A percentile compares a stretch with the other conserved stretches of the same genome.
Evolutionary conservation across 257 asterid species (phyloP).

Genomic region (Lithospermum erythrorhizon): DNA sequence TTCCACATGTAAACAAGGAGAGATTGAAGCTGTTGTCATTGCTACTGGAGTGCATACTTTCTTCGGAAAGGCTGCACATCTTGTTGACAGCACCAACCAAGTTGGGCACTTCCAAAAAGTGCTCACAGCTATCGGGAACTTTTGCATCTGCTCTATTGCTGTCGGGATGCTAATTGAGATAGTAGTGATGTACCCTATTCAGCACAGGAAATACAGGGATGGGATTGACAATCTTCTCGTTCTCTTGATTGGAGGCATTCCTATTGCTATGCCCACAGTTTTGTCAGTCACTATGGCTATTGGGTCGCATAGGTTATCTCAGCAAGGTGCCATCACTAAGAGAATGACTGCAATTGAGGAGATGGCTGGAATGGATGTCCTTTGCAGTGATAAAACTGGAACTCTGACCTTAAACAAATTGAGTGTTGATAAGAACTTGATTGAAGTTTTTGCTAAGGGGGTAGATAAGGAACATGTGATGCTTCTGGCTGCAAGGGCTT

Average conservation of each 20-base stretch:
- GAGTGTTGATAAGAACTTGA: constrained; percentile 66
- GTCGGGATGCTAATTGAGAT: constrained; percentile 84
- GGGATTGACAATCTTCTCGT: constrained; percentile 93
- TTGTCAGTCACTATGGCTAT: constrained; percentile 97
- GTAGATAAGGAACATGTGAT: constrained; percentile 71
- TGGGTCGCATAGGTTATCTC: constrained; percentile 91
- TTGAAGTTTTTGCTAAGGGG: constrained; percentile 79
- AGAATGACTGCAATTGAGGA: constrained; percentile 99
- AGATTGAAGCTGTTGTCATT: constrained; percentile 82
- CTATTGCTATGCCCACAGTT: constrained; percentile 97
- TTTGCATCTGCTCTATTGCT: constrained; percentile 92
- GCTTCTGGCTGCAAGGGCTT: constrained; percentile 87
- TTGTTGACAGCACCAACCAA: constrained; percentile 91
- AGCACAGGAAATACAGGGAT: constrained; percentile 68
- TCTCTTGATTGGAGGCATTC: constrained; percentile 95
- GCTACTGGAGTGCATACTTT: constrained; percentile 97
- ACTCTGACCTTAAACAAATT: constrained; percentile 82
- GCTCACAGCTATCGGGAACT: constrained; percentile 91
- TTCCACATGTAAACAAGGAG: constrained; percentile 97
- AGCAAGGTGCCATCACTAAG: constrained; percentile 96
- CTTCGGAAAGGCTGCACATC: constrained; percentile 98
- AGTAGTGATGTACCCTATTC: constrained; percentile 96
- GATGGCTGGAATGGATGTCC: constrained; percentile 96
- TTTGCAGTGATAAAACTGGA: constrained; percentile 96
- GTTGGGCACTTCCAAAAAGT: constrained; percentile 98